phyloP scores from a whole-genome alignment of 1,284 basidiomycete genomes.

The Puccinia brachypodii region DNA sequence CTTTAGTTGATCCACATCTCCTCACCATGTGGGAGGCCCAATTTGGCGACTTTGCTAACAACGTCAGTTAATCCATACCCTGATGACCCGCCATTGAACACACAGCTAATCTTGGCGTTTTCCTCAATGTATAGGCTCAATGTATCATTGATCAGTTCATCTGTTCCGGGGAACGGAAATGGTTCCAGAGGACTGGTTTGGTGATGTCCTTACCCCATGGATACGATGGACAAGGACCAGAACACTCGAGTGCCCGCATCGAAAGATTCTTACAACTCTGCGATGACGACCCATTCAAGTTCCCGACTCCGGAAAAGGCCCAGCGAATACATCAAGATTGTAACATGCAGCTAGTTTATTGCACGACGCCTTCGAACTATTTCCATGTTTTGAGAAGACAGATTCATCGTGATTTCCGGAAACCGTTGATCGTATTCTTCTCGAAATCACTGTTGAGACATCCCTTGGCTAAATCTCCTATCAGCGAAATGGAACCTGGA shows the following conservation, averaged over 20 bases:
- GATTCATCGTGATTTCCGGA: slow-evolving; percentile 93
- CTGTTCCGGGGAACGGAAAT: slow-evolving; percentile 95
- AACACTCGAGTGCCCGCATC: slow-evolving; percentile 93
- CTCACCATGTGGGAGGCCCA: slow-evolving; percentile 98
- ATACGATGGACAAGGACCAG: slow-evolving; percentile 98
- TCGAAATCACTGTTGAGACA: slow-evolving; percentile 83
- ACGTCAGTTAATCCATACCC: slow-evolving; percentile 54
- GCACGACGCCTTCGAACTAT: slow-evolving; percentile 61
- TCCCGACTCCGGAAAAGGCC: slow-evolving; percentile 83
- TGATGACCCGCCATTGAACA: neutral
- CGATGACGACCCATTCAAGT: slow-evolving; percentile 85
- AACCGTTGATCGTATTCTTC: slow-evolving; percentile 78
- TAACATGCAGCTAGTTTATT: slow-evolving; percentile 98
- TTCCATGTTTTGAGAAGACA: slow-evolving; percentile 88
- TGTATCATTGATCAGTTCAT: slow-evolving; percentile 99
- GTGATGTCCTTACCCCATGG: slow-evolving; percentile 86
- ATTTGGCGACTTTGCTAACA: slow-evolving; percentile 97
- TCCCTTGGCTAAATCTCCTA: slow-evolving; percentile 79
- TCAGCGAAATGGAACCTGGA: slow-evolving; percentile 85
- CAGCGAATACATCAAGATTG: slow-evolving; percentile 97
- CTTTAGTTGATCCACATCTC: slow-evolving; percentile 89
- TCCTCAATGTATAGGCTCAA: slow-evolving; percentile 65
- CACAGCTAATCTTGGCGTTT: neutral
- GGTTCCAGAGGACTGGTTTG: slow-evolving; percentile 91
- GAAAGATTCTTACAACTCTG: slow-evolving; percentile 98